phyloP scores from a whole-genome alignment of 1,139 yeast species.

The Hansenula anomala region DNA sequence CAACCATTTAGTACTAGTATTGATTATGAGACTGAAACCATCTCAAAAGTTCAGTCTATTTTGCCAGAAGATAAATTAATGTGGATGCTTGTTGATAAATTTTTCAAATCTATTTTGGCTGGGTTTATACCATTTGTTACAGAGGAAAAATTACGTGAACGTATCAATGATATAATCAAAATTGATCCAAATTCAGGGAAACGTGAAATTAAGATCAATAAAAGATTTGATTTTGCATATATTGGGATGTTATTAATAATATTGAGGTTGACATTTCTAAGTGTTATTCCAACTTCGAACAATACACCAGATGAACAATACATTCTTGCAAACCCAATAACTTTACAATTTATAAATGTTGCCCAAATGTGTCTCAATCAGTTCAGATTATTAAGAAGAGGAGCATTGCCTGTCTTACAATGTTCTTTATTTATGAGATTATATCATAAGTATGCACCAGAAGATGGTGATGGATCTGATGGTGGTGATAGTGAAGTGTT shows the following conservation, averaged over 20 bases:
- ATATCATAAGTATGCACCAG: conserved; percentile 44
- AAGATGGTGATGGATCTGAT: conserved; percentile 45
- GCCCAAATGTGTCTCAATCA: conserved; percentile 52
- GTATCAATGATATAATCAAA: conserved; percentile 25
- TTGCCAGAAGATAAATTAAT: conserved; percentile 39
- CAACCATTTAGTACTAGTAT: conserved; percentile 11
- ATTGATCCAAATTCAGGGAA: conserved; percentile 18
- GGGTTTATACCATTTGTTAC: conserved; percentile 45
- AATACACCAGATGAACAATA: conserved; percentile 33
- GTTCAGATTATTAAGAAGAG: conserved; percentile 42
- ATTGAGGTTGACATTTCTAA: conserved; percentile 35
- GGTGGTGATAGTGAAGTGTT: conserved; percentile 45
- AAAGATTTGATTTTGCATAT: conserved; percentile 42
- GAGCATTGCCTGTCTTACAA: conserved; percentile 46
- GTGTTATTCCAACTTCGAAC: conserved; percentile 17
- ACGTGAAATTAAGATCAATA: conserved; percentile 27
- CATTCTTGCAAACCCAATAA: conserved; percentile 43
- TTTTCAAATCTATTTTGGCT: conserved; percentile 36
- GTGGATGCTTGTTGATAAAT: conserved; percentile 43
- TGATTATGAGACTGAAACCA: conserved; percentile 21
- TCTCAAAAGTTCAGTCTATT: conserved; percentile 30
- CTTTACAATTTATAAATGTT: conserved; percentile 37
- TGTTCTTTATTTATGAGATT: conserved; percentile 38
- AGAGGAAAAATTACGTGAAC: conserved; percentile 31
- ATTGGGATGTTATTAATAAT: conserved; percentile 39